These are phyloP conservation scores for Solanum virginianum DNA, from an alignment of 257 asterid genomes.

Conservation along the genomic window DNA sequence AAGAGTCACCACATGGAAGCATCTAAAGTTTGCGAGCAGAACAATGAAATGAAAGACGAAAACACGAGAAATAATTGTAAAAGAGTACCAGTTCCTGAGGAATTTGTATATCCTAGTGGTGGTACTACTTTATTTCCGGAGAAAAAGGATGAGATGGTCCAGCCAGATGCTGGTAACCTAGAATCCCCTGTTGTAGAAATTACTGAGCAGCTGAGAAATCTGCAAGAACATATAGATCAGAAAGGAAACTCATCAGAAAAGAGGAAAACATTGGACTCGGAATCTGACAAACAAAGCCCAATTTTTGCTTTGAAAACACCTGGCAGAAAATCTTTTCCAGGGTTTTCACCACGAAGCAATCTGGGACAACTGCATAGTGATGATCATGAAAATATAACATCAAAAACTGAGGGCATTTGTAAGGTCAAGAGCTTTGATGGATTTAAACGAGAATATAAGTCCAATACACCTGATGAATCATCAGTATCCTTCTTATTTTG, in stretches of 20 bases:
- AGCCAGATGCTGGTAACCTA: slow-evolving; percentile 21
- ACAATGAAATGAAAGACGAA: slow-evolving; percentile 23
- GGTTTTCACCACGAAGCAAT: slow-evolving; percentile 13
- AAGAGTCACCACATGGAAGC: slow-evolving; percentile 21
- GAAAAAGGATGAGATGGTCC: slow-evolving; percentile 18
- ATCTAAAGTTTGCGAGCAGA: slow-evolving; percentile 13
- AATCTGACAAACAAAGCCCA: slow-evolving; percentile 18
- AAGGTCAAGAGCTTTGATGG: slow-evolving; percentile 36
- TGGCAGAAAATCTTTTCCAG: slow-evolving; percentile 12
- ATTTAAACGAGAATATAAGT: slow-evolving; percentile 23
- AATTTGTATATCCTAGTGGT: slow-evolving; percentile 14
- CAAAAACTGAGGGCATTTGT: slow-evolving; percentile 23
- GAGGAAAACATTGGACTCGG: slow-evolving; percentile 16
- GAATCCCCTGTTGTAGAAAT: slow-evolving; percentile 15
- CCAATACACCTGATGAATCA: slow-evolving; percentile 26
- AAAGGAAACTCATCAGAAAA: slow-evolving; percentile 14
- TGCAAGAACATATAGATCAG: slow-evolving; percentile 14
- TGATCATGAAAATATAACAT: slow-evolving; percentile 17
- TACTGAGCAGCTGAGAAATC: slow-evolving; percentile 25
- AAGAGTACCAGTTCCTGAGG: slow-evolving; percentile 20
- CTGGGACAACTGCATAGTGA: slow-evolving; percentile 23
- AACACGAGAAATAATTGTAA: slow-evolving; percentile 21
- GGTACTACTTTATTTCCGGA: slow-evolving; percentile 14
- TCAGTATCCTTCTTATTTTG: slow-evolving; percentile 46
- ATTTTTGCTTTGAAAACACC: slow-evolving; percentile 26